These are phyloP conservation scores for Macrophomina pseudophaseolina DNA, from an alignment of 2,329 filamentous ascomycete species.

Conservation along the genomic window DNA sequence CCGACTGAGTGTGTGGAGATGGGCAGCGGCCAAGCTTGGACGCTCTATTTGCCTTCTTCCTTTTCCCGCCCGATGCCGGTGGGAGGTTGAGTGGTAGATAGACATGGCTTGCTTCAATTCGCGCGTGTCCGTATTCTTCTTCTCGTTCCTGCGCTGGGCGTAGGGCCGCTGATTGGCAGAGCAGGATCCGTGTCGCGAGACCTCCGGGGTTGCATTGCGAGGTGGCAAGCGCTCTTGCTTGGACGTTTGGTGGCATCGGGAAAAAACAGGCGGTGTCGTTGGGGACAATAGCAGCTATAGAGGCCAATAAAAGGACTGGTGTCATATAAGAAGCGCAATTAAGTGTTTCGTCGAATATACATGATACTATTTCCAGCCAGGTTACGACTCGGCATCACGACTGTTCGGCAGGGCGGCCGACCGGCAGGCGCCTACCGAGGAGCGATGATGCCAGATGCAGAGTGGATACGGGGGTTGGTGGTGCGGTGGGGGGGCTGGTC, in stretches of 20 bases:
- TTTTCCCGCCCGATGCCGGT: not conserved
- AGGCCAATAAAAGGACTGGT: not conserved
- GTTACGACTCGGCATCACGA: not conserved
- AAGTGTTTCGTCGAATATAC: slow-evolving; percentile 2
- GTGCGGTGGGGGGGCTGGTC: slow-evolving; percentile 7
- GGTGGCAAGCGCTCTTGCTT: not conserved
- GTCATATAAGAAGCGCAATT: not conserved
- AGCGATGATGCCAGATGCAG: slow-evolving; percentile 16
- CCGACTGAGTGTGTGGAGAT: not conserved
- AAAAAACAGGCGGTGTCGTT: slow-evolving; percentile 4
- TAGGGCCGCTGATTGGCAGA: not conserved
- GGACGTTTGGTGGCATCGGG: not conserved
- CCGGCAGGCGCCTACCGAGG: slow-evolving; percentile 4
- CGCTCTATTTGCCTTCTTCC: not conserved
- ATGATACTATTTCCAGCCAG: not conserved
- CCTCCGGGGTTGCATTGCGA: slow-evolving; percentile 2
- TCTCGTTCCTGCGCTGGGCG: not conserved
- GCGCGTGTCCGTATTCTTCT: not conserved
- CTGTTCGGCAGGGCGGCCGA: slow-evolving; percentile 2
- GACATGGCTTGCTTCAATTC: not conserved
- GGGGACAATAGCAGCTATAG: not conserved
- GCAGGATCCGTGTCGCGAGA: not conserved
- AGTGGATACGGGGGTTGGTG: slow-evolving; percentile 7
- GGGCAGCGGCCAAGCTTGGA: not conserved
- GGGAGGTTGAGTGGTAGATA: not conserved